These are phyloP conservation scores for Gossypium australe DNA, from an alignment of 345 rosid genomes.

Conservation along the genomic window DNA sequence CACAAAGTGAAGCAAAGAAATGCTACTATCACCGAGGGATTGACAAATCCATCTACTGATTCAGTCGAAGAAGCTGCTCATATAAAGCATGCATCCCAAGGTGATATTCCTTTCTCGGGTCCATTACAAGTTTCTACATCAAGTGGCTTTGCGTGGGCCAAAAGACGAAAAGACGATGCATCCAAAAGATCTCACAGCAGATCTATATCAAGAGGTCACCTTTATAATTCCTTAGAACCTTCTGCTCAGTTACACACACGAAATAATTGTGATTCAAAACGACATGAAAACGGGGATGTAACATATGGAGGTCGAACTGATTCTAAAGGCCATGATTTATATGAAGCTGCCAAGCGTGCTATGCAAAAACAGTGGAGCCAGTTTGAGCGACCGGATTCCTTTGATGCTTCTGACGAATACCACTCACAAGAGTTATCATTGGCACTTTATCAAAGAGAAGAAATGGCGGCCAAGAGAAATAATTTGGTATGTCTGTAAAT, in stretches of 20 bases:
- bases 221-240: slow-evolving; percentile 43
- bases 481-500: slow-evolving; percentile 58
- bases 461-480: slow-evolving; percentile 53
- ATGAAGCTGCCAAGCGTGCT: slow-evolving; percentile 48
- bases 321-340: slow-evolving; percentile 53
- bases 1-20: slow-evolving; percentile 31
- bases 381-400: slow-evolving; percentile 78
- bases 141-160: slow-evolving; percentile 94
- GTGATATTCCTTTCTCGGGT: slow-evolving; percentile 83
- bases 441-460: slow-evolving; percentile 68
- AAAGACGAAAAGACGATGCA: slow-evolving; percentile 62
- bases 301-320: slow-evolving; percentile 31
- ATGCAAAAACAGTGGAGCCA: slow-evolving; percentile 70
- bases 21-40: slow-evolving; percentile 34
- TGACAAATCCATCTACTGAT: slow-evolving; percentile 39
- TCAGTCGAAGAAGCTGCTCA: slow-evolving; percentile 59
- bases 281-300: slow-evolving; percentile 32
- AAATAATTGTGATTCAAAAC: slow-evolving; percentile 41
- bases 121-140: slow-evolving; percentile 85
- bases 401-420: slow-evolving; percentile 76
- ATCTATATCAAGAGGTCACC: slow-evolving; percentile 61
- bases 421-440: slow-evolving; percentile 78
- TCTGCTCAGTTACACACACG: slow-evolving; percentile 38
- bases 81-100: slow-evolving; percentile 78
- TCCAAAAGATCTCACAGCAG: slow-evolving; percentile 48